Evolutionary conservation across 2,329 filamentous ascomycete species (phyloP).

Genomic region (Whalleya microplaca): DNA sequence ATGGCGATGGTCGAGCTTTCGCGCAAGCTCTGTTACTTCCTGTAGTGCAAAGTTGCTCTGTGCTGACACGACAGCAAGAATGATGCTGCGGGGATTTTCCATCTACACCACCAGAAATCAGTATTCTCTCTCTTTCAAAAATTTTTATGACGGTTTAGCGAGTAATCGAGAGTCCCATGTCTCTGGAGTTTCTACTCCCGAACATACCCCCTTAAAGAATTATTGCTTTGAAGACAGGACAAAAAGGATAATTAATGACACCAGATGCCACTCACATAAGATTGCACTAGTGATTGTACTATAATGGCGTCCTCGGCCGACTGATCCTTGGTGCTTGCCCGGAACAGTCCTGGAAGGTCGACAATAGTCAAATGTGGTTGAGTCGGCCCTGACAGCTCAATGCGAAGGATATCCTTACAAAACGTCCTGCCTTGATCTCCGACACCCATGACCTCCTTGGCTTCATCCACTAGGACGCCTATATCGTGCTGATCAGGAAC

Average conservation of each 20-base stretch:
- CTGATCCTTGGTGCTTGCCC: conserved; percentile 48
- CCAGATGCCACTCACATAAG: too few relatives aligned
- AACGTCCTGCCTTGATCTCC: conserved; percentile 39
- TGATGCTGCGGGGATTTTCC: conserved; percentile 56
- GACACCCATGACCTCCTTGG: conserved; percentile 34
- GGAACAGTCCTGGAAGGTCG: conserved; percentile 60
- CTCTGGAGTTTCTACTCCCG: too few relatives aligned
- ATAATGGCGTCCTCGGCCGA: conserved; percentile 45
- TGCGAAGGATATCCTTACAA: conserved; percentile 47
- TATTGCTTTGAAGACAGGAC: too few relatives aligned
- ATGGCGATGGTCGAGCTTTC: conserved; percentile 38
- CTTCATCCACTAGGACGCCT: conserved; percentile 40
- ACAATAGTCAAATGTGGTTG: conserved; percentile 59
- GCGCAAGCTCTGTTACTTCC: conserved; percentile 52
- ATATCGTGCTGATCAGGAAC: conserved; percentile 32
- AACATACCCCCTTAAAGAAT: too few relatives aligned
- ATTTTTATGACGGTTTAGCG: too few relatives aligned
- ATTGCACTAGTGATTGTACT: conserved; percentile 49
- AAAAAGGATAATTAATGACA: too few relatives aligned
- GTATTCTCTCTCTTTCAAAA: too few relatives aligned
- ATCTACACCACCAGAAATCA: too few relatives aligned
- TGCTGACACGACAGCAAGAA: conserved; percentile 60
- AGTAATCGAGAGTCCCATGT: too few relatives aligned
- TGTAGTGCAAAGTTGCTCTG: conserved; percentile 61
- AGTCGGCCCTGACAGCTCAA: conserved; percentile 50